phyloP scores from a whole-genome alignment of 2,329 filamentous ascomycete species.

The Alternaria novae-zelandiae region DNA sequence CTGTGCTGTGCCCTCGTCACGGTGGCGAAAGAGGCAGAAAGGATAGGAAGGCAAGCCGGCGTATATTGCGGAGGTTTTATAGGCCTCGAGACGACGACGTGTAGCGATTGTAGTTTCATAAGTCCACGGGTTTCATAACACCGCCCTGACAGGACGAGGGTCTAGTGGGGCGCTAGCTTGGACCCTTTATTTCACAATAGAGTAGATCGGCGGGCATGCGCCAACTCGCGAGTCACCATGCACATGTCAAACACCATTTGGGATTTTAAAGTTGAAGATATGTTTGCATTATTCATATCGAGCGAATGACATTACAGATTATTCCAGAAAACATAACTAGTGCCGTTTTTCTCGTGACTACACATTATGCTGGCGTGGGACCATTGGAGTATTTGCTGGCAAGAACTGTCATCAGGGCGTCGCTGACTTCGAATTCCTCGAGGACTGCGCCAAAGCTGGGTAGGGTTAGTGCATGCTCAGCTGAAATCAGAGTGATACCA shows the following conservation, averaged over 20 bases:
- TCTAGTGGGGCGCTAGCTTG: slow-evolving; percentile 4
- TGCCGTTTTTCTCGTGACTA: slow-evolving; percentile 9
- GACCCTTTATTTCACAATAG: slow-evolving; percentile 2
- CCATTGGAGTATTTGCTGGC: slow-evolving; percentile 58
- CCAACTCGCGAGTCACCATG: background rate
- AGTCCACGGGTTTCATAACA: background rate
- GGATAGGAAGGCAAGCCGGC: background rate
- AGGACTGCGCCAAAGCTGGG: slow-evolving; percentile 70
- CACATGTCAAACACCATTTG: background rate
- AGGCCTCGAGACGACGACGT: slow-evolving; percentile 3
- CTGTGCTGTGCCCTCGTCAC: background rate
- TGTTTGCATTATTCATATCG: slow-evolving; percentile 16
- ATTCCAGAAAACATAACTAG: slow-evolving; percentile 4
- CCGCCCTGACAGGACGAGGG: background rate
- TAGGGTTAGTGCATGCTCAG: slow-evolving; percentile 9
- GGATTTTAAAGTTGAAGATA: slow-evolving; percentile 3
- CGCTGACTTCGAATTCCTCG: slow-evolving; percentile 75
- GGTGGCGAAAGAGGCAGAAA: background rate
- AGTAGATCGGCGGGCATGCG: background rate
- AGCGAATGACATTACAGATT: slow-evolving; percentile 31
- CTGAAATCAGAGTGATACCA: background rate
- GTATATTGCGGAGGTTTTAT: background rate
- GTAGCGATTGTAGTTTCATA: slow-evolving; percentile 15
- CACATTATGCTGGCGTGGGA: slow-evolving; percentile 18
- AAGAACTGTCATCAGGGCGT: slow-evolving; percentile 76